Conservation (phyloP, 441 rosid genomes). For the Metrosideros polymorpha region DNA sequence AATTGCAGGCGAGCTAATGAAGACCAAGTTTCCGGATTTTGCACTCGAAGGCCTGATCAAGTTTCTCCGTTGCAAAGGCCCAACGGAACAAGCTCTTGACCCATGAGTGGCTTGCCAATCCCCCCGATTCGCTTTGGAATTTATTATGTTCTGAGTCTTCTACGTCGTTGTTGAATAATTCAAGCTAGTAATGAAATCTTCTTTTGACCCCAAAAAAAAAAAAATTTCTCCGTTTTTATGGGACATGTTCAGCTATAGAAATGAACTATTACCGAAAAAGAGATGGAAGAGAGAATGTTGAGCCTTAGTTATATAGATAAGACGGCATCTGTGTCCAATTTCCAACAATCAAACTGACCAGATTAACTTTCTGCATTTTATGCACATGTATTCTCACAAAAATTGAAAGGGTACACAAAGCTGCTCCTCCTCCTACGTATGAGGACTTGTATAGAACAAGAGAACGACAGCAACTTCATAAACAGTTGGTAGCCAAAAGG, state of each 20-base stretch:
- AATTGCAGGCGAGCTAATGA: slow-evolving; percentile 4
- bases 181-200: no score
- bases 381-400: not conserved
- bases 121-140: no score
- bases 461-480: not conserved
- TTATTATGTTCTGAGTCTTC: no score
- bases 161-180: no score
- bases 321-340: not conserved
- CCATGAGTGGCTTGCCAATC: no score
- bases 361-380: not conserved
- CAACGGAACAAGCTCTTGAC: no score
- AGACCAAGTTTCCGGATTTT: not conserved
- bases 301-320: not conserved
- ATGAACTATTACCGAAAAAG: not conserved
- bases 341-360: not conserved
- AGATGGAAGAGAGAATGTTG: not conserved
- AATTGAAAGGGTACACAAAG: not conserved
- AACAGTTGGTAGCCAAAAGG: not conserved
- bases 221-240: no score
- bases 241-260: not conserved
- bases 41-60: not conserved
- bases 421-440: not conserved
- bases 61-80: slow-evolving; percentile 1
- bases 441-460: not conserved
- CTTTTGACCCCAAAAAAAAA: no score